A percentile compares a stretch with the other conserved stretches of the same genome.
Conservation (phyloP, 2,329 filamentous ascomycete species). For the Kalaharituber pfeilii region DNA sequence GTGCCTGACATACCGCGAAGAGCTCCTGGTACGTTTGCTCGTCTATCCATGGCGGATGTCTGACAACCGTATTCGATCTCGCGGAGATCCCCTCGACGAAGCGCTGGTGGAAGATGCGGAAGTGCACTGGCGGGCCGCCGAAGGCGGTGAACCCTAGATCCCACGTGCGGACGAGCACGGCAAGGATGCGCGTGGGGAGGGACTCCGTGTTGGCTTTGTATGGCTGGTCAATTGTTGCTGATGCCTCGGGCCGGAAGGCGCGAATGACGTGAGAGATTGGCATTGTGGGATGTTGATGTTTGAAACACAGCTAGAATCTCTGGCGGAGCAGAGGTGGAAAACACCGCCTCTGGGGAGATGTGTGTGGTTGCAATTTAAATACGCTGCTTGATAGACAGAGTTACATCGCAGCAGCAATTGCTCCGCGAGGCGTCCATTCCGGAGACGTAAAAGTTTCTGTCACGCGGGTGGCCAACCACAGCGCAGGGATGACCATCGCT, state of each 20-base stretch:
- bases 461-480: too few species aligned
- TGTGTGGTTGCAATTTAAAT: too few species aligned
- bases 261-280: too few species aligned
- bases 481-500: too few species aligned
- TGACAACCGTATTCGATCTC: neutral
- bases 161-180: constrained; percentile 30
- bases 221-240: neutral
- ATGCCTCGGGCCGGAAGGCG: neutral
- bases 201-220: neutral
- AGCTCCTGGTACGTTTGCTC: constrained; percentile 56
- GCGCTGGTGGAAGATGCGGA: constrained; percentile 45
- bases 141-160: constrained; percentile 48
- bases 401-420: too few species aligned
- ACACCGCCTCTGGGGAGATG: too few species aligned
- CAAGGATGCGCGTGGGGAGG: neutral
- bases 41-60: constrained; percentile 45
- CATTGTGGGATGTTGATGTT: too few species aligned
- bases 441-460: too few species aligned
- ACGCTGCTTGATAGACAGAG: too few species aligned
- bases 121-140: constrained; percentile 52
- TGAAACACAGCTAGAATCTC: too few species aligned
- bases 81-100: constrained; percentile 35
- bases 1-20: constrained; percentile 49
- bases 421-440: too few species aligned
- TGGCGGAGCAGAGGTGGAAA: too few species aligned